Conservation (phyloP, 116 monocot genomes). For the Posidonia oceanica region DNA sequence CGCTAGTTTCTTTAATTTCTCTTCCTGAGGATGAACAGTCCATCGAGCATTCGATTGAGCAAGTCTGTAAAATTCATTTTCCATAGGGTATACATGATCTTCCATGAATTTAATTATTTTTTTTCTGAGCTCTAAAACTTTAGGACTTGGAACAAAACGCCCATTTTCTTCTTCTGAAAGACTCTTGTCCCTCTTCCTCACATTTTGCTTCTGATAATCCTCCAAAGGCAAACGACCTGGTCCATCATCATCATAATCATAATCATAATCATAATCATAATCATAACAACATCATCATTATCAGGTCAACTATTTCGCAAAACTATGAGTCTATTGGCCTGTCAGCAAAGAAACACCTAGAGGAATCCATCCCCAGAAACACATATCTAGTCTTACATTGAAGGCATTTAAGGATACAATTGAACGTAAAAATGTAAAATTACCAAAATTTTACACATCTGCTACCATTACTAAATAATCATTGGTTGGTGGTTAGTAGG, state of each 20-base stretch:
- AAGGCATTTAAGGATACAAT: too few species aligned
- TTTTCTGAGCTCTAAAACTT: slow-evolving; percentile 54
- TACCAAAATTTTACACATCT: too few species aligned
- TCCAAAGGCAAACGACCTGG: neutral
- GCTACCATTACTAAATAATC: too few species aligned
- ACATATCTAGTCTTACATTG: too few species aligned
- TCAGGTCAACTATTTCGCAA: too few species aligned
- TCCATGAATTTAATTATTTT: slow-evolving; percentile 76
- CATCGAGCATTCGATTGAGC: slow-evolving; percentile 73
- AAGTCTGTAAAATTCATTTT: slow-evolving; percentile 72
- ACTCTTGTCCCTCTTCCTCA: neutral
- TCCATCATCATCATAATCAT: neutral
- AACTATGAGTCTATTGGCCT: too few species aligned
- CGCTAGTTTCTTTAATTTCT: slow-evolving; percentile 72
- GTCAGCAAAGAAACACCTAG: too few species aligned
- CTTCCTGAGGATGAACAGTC: slow-evolving; percentile 97
- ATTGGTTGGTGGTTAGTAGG: too few species aligned
- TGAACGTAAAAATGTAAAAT: too few species aligned
- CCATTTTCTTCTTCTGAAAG: slow-evolving; percentile 25
- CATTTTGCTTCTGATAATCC: neutral
- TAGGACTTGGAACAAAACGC: slow-evolving; percentile 62
- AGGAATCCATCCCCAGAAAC: too few species aligned
- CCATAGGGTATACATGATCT: slow-evolving; percentile 84
- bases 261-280: too few species aligned
- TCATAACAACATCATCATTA: too few species aligned